Base-by-base conservation (phyloP, 1,284 basidiomycete genomes). In the Boletus holoroseus region DNA sequence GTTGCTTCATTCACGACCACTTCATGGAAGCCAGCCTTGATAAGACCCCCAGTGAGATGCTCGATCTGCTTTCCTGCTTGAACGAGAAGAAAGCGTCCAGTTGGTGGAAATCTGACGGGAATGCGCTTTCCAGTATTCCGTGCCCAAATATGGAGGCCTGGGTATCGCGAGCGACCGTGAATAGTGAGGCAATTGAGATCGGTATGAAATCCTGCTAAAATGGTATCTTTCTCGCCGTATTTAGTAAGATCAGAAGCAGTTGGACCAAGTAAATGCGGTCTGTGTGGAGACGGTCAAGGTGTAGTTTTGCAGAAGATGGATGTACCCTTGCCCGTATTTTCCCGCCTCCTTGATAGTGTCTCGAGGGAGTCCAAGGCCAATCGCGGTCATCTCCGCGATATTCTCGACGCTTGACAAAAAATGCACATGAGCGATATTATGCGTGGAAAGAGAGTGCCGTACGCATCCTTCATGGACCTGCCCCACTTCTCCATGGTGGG, bases 51-150 rank as follows among this genome's bases (percentile, higher is more conserved):
- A 16, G 82, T 88, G 47, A 94, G 71, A 70, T 94, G 90, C 66
- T 95, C 92, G 7, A 95, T 77, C 64, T 95, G 92, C 68, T 92
- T 94, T 38, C 91, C 93, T 2, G 92, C 91, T 69, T 96, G 92
- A 0, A 94, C 83, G 13, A 89, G 77, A 31, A 89, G 74, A 60
- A 83, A 84, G 44, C 80, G 77, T 7, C 85, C 87, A 24, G 77
- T 80, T 0, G 82, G 71, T 0, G 85, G 91, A 47, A 95, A 91
- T 61, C 76, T 80, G 26, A 94, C 91, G 3, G 84, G 74, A 53
- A 95, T 91, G 11, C 89, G 82, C 67, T 88, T 91, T 22, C 92
- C 92, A 0, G 86, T 84, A 62, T 96, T 95, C 22, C 92, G 78
- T 3, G 91, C 92, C 92, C 92, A 94, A 46, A 95, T 88, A 65